Evolutionary conservation across 108 stramenopile species (phyloP).

Genomic region (Conticribra guillardii): DNA sequence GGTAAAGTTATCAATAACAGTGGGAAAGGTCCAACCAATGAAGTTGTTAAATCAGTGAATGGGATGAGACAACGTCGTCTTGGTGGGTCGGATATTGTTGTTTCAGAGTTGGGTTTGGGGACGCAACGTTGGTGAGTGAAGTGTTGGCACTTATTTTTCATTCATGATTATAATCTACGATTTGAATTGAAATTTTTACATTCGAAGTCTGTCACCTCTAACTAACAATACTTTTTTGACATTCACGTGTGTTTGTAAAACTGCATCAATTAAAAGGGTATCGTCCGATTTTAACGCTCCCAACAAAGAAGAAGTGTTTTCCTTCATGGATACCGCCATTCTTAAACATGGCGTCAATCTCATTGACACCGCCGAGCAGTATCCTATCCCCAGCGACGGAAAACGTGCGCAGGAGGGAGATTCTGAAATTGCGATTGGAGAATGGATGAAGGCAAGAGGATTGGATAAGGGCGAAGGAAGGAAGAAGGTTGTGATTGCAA

Average conservation of each 20-base stretch:
- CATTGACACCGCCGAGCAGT: constrained; percentile 88
- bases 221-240: too few species aligned
- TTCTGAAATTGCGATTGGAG: constrained; percentile 80
- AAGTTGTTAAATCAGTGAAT: constrained; percentile 72
- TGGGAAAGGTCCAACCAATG: constrained; percentile 67
- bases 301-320: constrained; percentile 61
- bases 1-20: constrained; percentile 8
- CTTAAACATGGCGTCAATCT: constrained; percentile 80
- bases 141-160: background rate
- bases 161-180: background rate
- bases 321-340: constrained; percentile 85
- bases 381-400: constrained; percentile 82
- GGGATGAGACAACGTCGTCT: constrained; percentile 79
- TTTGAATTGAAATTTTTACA: too few species aligned
- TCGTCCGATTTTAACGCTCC: constrained; percentile 85
- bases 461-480: constrained; percentile 54
- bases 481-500: constrained; percentile 81
- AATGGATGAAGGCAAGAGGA: constrained; percentile 79
- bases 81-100: constrained; percentile 82
- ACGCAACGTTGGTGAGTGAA: constrained; percentile 74
- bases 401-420: constrained; percentile 67
- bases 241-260: too few species aligned
- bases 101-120: constrained; percentile 79
- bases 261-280: too few species aligned
- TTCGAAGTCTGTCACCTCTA: too few species aligned